Percentiles rank a stretch among this genome's conserved stretches.
These are phyloP conservation scores for Meyerozyma elateridarum DNA, from an alignment of 1,139 yeast genomes.

Conservation along the genomic window DNA sequence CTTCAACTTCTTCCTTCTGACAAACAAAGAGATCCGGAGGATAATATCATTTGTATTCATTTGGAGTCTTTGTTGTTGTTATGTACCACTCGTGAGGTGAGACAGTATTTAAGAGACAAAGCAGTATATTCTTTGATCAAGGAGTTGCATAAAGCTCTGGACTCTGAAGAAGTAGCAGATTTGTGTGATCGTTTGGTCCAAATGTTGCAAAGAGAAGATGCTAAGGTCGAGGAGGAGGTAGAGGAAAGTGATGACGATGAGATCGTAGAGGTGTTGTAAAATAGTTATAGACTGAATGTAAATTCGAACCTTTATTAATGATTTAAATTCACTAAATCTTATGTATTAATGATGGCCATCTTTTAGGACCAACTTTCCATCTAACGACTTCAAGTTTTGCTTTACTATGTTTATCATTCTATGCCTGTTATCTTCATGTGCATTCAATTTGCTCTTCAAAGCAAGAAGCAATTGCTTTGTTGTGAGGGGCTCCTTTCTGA, in stretches of 20 bases:
- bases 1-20: slow-evolving; percentile 76
- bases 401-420: slow-evolving; percentile 66
- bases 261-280: slow-evolving; percentile 48
- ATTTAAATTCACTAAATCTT: slow-evolving; percentile 3
- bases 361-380: slow-evolving; percentile 61
- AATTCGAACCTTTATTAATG: slow-evolving; percentile 1
- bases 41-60: slow-evolving; percentile 62
- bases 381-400: slow-evolving; percentile 61
- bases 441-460: slow-evolving; percentile 59
- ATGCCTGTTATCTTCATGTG: slow-evolving; percentile 65
- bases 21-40: slow-evolving; percentile 69
- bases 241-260: slow-evolving; percentile 32
- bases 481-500: slow-evolving; percentile 58
- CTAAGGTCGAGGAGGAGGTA: slow-evolving; percentile 27
- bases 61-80: slow-evolving; percentile 72
- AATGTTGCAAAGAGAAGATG: slow-evolving; percentile 89
- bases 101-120: slow-evolving; percentile 73
- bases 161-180: slow-evolving; percentile 62
- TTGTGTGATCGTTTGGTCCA: slow-evolving; percentile 74
- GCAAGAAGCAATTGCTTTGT: slow-evolving; percentile 61
- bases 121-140: slow-evolving; percentile 80
- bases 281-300: slow-evolving; percentile 7
- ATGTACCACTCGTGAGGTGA: slow-evolving; percentile 66
- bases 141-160: slow-evolving; percentile 70
- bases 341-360: slow-evolving; percentile 17